Conservation (phyloP, 148 eudicot species). For the Cornus kousa region DNA sequence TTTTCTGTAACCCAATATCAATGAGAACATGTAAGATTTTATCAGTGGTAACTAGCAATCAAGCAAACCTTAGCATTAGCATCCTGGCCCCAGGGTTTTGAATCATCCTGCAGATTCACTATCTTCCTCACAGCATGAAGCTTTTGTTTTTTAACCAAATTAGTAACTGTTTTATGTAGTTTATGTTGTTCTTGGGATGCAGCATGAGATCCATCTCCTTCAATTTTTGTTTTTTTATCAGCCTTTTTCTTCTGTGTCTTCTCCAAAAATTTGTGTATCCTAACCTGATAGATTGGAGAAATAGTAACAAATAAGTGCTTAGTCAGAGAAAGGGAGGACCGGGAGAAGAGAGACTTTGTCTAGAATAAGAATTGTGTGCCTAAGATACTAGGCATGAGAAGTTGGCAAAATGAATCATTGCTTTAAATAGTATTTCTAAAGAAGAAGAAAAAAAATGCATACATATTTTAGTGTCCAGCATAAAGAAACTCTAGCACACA, state of each 20-base stretch:
- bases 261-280: slow-evolving; percentile 68
- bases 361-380: not conserved
- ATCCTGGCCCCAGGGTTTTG: slow-evolving; percentile 66
- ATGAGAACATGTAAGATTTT: not conserved
- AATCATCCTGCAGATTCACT: slow-evolving; percentile 47
- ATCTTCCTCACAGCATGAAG: slow-evolving; percentile 56
- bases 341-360: not conserved
- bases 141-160: slow-evolving; percentile 80
- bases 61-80: slow-evolving; percentile 81
- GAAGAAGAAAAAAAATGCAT: not conserved
- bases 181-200: slow-evolving; percentile 42
- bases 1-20: slow-evolving; percentile 3
- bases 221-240: slow-evolving; percentile 23
- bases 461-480: too few species aligned
- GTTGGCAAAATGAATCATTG: not conserved
- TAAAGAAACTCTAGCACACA: not conserved
- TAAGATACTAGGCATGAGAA: not conserved
- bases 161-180: slow-evolving; percentile 52
- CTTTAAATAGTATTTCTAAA: not conserved
- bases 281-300: slow-evolving; percentile 43
- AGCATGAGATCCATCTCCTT: slow-evolving; percentile 33
- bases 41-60: not conserved
- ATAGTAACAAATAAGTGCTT: not conserved
- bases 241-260: slow-evolving; percentile 60
- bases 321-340: not conserved